Conservation (phyloP, 2,329 filamentous ascomycete genomes). For the Hawksworthiomyces lignivorus region DNA sequence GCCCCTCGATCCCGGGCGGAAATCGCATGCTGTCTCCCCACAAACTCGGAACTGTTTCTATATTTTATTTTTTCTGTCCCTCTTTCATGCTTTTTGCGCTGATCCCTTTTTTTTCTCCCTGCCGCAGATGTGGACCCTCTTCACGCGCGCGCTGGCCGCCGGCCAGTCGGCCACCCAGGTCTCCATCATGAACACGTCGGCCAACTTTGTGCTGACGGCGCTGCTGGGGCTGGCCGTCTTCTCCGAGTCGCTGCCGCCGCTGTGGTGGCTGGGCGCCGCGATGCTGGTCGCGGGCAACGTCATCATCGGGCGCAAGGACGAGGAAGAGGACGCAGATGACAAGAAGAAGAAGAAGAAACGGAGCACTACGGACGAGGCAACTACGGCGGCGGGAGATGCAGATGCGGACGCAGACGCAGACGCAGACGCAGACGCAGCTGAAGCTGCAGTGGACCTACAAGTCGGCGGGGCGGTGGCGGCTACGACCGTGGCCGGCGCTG, state of each 20-base stretch:
- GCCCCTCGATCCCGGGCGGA: too few relatives aligned
- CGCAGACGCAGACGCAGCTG: not conserved
- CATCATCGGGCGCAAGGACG: conserved; percentile 65
- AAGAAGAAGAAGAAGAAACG: too few relatives aligned
- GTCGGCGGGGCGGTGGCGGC: too few relatives aligned
- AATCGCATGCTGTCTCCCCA: too few relatives aligned
- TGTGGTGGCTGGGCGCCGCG: conserved; percentile 71
- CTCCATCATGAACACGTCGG: conserved; percentile 72
- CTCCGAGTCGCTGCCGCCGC: conserved; percentile 58
- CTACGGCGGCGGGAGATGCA: not conserved
- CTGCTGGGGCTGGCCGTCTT: conserved; percentile 64
- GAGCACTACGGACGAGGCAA: too few relatives aligned
- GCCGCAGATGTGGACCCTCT: conserved; percentile 69
- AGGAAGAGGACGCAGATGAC: conserved; percentile 38
- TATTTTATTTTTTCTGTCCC: not conserved
- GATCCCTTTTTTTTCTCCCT: conserved; percentile 3
- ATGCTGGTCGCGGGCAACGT: conserved; percentile 70
- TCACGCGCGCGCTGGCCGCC: conserved; percentile 67
- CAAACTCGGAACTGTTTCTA: too few relatives aligned
- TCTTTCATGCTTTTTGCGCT: not conserved
- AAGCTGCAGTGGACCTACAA: too few relatives aligned
- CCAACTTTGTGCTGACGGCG: conserved; percentile 75
- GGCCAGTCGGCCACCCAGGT: conserved; percentile 72
- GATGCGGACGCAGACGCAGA: not conserved
- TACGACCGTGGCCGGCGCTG: too few relatives aligned